Percentiles rank a stretch among this genome's conserved stretches.
Conservation (phyloP, 2,329 filamentous ascomycete species). For the Rutstroemia sp. region DNA sequence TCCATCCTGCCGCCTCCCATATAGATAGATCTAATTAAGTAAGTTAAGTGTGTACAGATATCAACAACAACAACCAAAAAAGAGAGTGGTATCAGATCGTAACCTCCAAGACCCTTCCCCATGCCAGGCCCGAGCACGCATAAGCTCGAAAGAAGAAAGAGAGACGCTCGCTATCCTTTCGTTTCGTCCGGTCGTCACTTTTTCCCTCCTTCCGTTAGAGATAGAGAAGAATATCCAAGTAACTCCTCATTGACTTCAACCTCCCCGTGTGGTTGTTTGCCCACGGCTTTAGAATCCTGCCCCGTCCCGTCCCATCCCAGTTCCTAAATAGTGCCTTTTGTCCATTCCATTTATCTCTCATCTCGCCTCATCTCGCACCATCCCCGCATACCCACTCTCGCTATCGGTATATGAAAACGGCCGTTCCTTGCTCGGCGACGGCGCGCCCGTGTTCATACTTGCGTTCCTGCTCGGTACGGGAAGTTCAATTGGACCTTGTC, state of each 20-base stretch:
- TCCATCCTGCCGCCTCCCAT: not conserved
- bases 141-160: not conserved
- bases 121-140: not conserved
- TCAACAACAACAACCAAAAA: not conserved
- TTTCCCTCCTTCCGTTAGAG: too few species aligned
- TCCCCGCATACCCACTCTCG: conserved; percentile 8
- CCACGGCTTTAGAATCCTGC: too few species aligned
- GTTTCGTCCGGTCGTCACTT: too few species aligned
- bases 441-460: conserved; percentile 1
- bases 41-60: not conserved
- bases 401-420: conserved; percentile 8
- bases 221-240: too few species aligned
- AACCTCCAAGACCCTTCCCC: not conserved
- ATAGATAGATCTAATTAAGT: not conserved
- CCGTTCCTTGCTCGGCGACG: not conserved
- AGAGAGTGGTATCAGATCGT: not conserved
- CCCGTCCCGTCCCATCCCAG: too few species aligned
- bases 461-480: conserved; percentile 4
- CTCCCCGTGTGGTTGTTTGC: too few species aligned
- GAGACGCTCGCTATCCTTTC: too few species aligned
- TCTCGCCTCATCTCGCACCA: not conserved
- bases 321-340: too few species aligned
- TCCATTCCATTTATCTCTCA: not conserved
- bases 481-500: conserved; percentile 1
- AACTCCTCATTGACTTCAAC: too few species aligned